These are phyloP conservation scores for Saccharomycopsis synnaedendra DNA, from an alignment of 805 yeast genomes.

Conservation along the genomic window DNA sequence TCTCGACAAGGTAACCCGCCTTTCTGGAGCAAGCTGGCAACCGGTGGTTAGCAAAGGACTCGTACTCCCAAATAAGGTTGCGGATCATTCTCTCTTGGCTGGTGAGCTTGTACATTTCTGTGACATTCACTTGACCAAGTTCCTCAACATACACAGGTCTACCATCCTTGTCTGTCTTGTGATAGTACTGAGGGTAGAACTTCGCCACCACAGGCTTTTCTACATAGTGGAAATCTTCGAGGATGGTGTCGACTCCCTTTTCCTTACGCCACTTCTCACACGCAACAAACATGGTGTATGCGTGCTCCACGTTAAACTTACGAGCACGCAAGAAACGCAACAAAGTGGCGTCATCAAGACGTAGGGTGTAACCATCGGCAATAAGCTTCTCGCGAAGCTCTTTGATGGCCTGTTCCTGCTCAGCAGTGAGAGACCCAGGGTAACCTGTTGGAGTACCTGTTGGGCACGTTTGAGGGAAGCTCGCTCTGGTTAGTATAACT, in stretches of 20 bases:
- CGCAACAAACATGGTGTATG: conserved; percentile 70
- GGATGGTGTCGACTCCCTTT: conserved; percentile 77
- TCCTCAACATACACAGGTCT: conserved; percentile 94
- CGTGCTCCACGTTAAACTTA: conserved; percentile 74
- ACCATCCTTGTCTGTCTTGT: conserved; percentile 93
- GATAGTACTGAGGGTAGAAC: conserved; percentile 93
- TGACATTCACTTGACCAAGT: conserved; percentile 79
- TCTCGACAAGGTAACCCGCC: conserved; percentile 70
- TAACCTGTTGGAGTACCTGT: conserved; percentile 40
- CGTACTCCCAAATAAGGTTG: conserved; percentile 96
- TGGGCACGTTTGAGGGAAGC: conserved; percentile 13
- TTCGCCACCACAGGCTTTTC: conserved; percentile 87
- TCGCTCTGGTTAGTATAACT: conserved; percentile 7
- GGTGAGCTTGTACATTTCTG: conserved; percentile 88
- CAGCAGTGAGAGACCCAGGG: conserved; percentile 67
- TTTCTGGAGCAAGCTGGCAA: conserved; percentile 91
- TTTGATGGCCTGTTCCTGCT: conserved; percentile 50
- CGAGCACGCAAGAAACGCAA: conserved; percentile 88
- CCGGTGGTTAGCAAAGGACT: conserved; percentile 72
- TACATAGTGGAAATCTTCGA: conserved; percentile 80
- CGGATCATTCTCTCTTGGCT: conserved; percentile 92
- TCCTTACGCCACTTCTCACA: conserved; percentile 91
- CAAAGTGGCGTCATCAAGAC: conserved; percentile 76
- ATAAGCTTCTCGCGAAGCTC: conserved; percentile 46
- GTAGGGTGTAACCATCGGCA: conserved; percentile 56